phyloP scores from a whole-genome alignment of 2,329 filamentous ascomycete species.

The Epicoccum nigrum region DNA sequence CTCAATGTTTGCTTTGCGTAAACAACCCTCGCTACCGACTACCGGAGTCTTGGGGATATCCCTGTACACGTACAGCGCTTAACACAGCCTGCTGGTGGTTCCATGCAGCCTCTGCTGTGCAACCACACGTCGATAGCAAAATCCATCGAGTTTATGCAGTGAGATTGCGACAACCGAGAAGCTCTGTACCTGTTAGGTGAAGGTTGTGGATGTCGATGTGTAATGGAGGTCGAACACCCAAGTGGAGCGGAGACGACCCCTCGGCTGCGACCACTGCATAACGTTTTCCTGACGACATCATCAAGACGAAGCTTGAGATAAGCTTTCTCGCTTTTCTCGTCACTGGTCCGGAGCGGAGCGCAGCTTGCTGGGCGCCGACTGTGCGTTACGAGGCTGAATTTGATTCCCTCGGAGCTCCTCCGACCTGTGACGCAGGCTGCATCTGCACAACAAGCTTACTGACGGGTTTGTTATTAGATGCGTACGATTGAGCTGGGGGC shows the following conservation, averaged over 20 bases:
- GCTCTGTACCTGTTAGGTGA: slow-evolving; percentile 6
- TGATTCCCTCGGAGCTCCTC: slow-evolving; percentile 4
- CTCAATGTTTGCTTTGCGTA: slow-evolving; percentile 9
- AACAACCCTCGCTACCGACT: slow-evolving; percentile 12
- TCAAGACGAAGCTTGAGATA: not conserved
- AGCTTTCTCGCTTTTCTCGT: slow-evolving; percentile 1
- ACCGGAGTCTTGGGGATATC: slow-evolving; percentile 8
- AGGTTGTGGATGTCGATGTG: slow-evolving; percentile 4
- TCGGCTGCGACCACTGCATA: not conserved
- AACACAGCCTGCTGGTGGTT: not conserved
- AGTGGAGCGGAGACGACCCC: no score
- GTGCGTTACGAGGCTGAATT: slow-evolving; percentile 4
- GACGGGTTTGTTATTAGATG: not conserved
- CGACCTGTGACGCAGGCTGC: not conserved
- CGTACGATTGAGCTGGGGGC: not conserved
- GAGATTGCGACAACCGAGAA: not conserved
- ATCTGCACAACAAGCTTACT: not conserved
- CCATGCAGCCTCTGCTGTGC: not conserved
- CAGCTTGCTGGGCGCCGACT: not conserved
- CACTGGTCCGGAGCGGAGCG: not conserved
- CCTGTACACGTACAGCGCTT: slow-evolving; percentile 3
- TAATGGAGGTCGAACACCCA: not conserved
- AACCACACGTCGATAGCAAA: not conserved
- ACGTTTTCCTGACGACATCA: not conserved
- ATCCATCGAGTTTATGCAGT: not conserved